Base-by-base conservation (phyloP, 202 grass and related monocot species). In the Carex arenaria region DNA sequence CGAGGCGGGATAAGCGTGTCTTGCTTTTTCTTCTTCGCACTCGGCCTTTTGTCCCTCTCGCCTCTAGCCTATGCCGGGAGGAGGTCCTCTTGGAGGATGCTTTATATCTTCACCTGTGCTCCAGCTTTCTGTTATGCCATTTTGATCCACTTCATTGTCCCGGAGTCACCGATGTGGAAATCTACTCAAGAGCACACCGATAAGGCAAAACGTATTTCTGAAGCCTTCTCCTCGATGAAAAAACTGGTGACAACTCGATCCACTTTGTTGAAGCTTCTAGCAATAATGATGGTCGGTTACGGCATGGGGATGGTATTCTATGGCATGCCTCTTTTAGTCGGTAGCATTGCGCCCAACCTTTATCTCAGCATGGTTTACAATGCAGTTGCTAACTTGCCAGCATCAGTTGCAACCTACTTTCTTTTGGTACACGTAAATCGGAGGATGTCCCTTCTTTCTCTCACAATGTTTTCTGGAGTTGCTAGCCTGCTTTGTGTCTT, bases 161-260 rank as follows among this genome's bases (percentile, higher is more conserved):
- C 42, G 4, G 84, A 85, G 28, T 85, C 84, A 52, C 84, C 62
- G 22, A 77, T 74, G 20, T 85, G 84, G 56, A 5, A 19, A 18
- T 59, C 56, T 6, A n/a, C 7, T 1, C 15, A 59, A 17, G 56
- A 59, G 56, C 15, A 85, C 84, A 14, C 88, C 84, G 32, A 87
- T 79, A 0, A 89, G 85, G 76, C 61, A 71, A 61, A 94, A 92
- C 91, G 84, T 89, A 49, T 83, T 88, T 61, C 64, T 80, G 75
- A 85, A 90, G 89, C 0, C 90, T 91, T 88, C 69, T 89, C 80
- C 91, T 65, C 67, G 88, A 90, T 94, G 34, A 84, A 79, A 15
- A 10, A 49, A 7, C 71, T 97, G 43, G 91, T 83, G 85, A 82
- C 87, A 60, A 87, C 68, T 7, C 90, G 61, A 53, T 97, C 91